Base-by-base conservation (phyloP, 2,329 filamentous ascomycete genomes). In the Pseudogymnoascus sp. region DNA sequence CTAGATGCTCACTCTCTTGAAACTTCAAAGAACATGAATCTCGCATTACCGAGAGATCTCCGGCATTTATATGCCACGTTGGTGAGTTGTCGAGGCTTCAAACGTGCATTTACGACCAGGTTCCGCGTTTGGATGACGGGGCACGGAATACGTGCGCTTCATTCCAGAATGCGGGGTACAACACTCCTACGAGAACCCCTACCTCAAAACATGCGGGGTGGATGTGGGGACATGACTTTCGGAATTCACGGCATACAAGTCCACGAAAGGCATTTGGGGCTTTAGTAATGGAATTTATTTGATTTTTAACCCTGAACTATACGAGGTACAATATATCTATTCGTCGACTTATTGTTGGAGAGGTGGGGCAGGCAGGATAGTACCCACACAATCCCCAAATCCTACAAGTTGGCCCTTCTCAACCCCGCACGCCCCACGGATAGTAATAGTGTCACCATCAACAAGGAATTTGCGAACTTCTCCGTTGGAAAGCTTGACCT, bases 331-430 rank as follows among this genome's bases (percentile, higher is more conserved):
- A 31, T 26, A 14, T 35, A 56, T 33, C 19, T 61, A 61, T 16
- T 61, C 7, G 33, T 4, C 13, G 14, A 40, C 10, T 40, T 61
- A 61, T 42, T 61, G 59, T 26, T 38, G 35, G 35, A 61, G 38
- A 26, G 59, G 35, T 40, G 59, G 61, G 47, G 63, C 61, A 24
- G 63, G 38, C 10, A 69, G 61, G 59, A 93, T 87, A 38, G 74
- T 83, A 13, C 88, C 89, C 19, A 78, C 77, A 67, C 88, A 90
- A 67, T 91, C 84, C 1, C 90, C 90, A 74, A 93, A 93, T 0
- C 90, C 90, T 26, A 95, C 86, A 61, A 87, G 78, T n/a, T 77
- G 81, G 2, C 85, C 84, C 31, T 87, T 83, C 63, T 85, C 80
- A 0, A 72, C 72, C 4, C 87, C 88, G 69, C 84, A 87, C 6